Percentiles rank a stretch among this genome's conserved stretches.
Conservation (phyloP, 177 flowering plant species). For the Vitis hybrid region DNA sequence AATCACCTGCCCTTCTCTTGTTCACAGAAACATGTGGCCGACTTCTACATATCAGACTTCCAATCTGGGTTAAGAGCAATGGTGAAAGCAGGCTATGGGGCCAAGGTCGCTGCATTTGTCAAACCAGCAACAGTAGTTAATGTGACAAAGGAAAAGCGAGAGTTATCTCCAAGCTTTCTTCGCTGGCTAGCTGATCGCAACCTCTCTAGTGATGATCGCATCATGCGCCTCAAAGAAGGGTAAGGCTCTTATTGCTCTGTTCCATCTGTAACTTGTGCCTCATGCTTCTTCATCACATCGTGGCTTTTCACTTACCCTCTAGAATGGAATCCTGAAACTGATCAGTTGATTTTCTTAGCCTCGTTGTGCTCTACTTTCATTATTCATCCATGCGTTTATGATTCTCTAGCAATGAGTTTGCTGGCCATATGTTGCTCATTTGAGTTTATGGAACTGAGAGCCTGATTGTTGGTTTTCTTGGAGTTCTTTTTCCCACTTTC, state of each 20-base stretch:
- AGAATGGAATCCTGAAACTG: not conserved
- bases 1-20: slow-evolving; percentile 5
- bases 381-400: no score
- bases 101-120: slow-evolving; percentile 90
- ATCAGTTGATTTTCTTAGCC: not conserved
- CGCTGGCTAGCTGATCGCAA: slow-evolving; percentile 78
- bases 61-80: slow-evolving; percentile 85
- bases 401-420: not conserved
- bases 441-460: no score
- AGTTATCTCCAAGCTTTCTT: slow-evolving; percentile 67
- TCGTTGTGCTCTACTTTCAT: no score
- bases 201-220: slow-evolving; percentile 83
- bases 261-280: not conserved
- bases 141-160: slow-evolving; percentile 52
- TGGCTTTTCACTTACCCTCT: no score
- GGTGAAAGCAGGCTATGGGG: slow-evolving; percentile 91
- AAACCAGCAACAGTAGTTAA: slow-evolving; percentile 70
- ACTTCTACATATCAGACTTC: slow-evolving; percentile 92
- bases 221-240: slow-evolving; percentile 95
- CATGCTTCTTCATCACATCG: not conserved
- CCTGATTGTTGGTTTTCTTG: no score
- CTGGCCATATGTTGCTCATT: no score
- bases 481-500: not conserved
- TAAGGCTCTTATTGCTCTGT: slow-evolving; percentile 27
- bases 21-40: slow-evolving; percentile 78